Evolutionary conservation across 768 basidiomycete species (phyloP).

Genomic region (Hirschioporus abietinus): DNA sequence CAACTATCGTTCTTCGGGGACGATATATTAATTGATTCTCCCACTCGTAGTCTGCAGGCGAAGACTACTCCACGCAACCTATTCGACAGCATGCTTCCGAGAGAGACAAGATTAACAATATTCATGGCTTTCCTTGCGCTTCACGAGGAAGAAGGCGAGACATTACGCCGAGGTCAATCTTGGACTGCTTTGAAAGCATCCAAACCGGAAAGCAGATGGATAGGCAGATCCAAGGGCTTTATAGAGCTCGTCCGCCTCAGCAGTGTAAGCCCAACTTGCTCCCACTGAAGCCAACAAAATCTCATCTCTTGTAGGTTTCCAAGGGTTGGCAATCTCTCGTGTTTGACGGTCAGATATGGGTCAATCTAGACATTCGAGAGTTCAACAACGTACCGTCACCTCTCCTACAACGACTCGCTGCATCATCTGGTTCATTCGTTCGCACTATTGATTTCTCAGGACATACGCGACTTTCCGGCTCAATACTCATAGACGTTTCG

Average conservation of each 20-base stretch:
- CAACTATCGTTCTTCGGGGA: neutral
- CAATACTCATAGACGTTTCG: conserved; percentile 47
- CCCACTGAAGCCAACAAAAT: neutral
- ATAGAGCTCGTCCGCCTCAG: conserved; percentile 75
- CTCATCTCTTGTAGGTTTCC: conserved; percentile 51
- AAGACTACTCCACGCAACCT: conserved; percentile 33
- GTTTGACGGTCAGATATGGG: conserved; percentile 88
- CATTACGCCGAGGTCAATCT: conserved; percentile 35
- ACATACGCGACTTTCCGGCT: conserved; percentile 44
- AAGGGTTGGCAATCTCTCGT: conserved; percentile 69
- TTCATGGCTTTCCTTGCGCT: conserved; percentile 49
- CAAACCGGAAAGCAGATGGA: conserved; percentile 62
- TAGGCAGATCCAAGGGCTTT: conserved; percentile 67
- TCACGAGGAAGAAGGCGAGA: conserved; percentile 54
- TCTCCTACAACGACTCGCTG: conserved; percentile 48
- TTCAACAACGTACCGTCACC: conserved; percentile 53
- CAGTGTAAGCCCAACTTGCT: conserved; percentile 48
- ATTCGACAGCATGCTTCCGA: conserved; percentile 68
- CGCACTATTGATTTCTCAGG: conserved; percentile 58
- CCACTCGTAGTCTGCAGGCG: neutral
- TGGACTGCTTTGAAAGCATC: conserved; percentile 63
- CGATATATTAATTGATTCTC: neutral
- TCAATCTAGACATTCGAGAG: conserved; percentile 51
- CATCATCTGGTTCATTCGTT: conserved; percentile 59
- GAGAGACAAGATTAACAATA: conserved; percentile 61